Percentiles rank a stretch among this genome's conserved stretches.
These are phyloP conservation scores for Cordyceps cicadae DNA, from an alignment of 2,329 filamentous ascomycete genomes.

Conservation along the genomic window DNA sequence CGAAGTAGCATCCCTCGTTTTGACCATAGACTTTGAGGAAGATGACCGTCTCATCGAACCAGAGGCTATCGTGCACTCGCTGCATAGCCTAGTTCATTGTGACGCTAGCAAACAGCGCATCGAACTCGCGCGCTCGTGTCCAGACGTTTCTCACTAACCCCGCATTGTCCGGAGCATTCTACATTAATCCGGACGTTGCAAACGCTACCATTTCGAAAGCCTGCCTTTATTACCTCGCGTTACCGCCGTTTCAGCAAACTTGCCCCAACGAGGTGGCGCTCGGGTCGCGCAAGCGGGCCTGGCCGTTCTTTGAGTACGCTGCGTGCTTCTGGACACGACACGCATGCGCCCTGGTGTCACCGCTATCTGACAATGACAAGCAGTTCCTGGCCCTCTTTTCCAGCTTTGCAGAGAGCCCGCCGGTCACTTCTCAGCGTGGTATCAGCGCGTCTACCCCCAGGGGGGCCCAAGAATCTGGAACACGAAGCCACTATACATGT, in stretches of 20 bases:
- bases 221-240: conserved; percentile 5
- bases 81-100: conserved; percentile 4
- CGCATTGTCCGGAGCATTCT: not conserved
- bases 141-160: conserved; percentile 1
- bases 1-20: not conserved
- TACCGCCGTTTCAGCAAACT: not conserved
- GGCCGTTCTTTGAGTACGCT: conserved; percentile 8
- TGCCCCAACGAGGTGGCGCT: not conserved
- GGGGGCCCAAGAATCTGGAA: not conserved
- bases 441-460: conserved; percentile 7
- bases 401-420: not conserved
- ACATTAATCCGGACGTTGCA: not conserved
- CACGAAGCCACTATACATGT: conserved; percentile 8
- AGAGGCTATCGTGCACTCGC: conserved; percentile 1
- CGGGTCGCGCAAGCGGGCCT: not conserved
- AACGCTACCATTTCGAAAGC: not conserved
- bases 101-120: not conserved
- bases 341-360: not conserved
- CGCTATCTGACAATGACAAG: not conserved
- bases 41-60: conserved; percentile 11
- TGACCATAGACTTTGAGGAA: not conserved
- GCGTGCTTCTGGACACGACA: conserved; percentile 4
- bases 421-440: conserved; percentile 9
- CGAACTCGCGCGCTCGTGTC: conserved; percentile 9
- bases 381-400: not conserved